Evolutionary conservation across 2,329 filamentous ascomycete species (phyloP).

Genomic region (Pseudogymnoascus sp.): DNA sequence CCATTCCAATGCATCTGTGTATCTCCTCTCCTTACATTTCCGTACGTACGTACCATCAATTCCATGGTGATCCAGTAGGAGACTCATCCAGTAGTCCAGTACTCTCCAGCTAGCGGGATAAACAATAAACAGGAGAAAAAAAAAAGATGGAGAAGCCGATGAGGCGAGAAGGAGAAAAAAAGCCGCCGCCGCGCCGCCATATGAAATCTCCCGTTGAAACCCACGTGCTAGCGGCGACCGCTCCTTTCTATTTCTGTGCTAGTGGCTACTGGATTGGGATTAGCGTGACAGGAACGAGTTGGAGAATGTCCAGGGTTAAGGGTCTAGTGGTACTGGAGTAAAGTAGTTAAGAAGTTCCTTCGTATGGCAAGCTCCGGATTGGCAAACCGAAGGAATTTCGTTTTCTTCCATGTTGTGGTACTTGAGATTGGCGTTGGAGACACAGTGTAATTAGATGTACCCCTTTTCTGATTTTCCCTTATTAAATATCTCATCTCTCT

Average conservation of each 20-base stretch:
- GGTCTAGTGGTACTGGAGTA: neutral
- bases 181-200: neutral
- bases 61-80: neutral
- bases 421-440: neutral
- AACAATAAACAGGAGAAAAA: neutral
- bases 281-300: conserved; percentile 6
- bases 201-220: conserved; percentile 9
- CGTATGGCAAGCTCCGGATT: neutral
- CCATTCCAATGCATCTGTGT: neutral
- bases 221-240: neutral
- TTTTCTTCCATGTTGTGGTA: neutral
- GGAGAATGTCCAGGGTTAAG: neutral
- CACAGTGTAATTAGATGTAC: neutral
- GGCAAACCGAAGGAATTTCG: neutral
- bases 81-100: neutral
- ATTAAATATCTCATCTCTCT: neutral
- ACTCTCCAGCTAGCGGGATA: neutral
- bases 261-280: neutral
- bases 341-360: too few relatives aligned
- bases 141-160: conserved; percentile 2
- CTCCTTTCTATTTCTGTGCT: neutral
- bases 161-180: conserved; percentile 6
- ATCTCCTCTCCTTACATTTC: neutral
- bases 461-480: neutral
- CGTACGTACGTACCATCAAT: neutral